phyloP scores from a whole-genome alignment of 345 rosid genomes.

The Syzygium oleosum region DNA sequence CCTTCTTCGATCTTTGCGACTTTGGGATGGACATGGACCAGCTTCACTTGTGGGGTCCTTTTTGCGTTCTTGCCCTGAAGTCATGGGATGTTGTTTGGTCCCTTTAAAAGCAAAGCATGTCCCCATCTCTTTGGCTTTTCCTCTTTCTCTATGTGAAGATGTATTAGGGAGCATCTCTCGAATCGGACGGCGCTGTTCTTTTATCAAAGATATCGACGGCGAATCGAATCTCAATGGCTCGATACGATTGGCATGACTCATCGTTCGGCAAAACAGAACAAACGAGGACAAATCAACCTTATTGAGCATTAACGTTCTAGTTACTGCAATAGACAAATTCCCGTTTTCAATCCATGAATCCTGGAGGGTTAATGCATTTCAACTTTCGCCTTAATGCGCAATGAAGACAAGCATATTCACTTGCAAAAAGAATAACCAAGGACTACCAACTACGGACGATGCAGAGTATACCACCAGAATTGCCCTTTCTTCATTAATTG shows the following conservation, averaged over 20 bases:
- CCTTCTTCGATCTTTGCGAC: background rate
- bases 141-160: background rate
- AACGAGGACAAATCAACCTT: background rate
- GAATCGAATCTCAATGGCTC: background rate
- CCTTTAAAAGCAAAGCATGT: background rate
- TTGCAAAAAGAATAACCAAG: background rate
- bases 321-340: background rate
- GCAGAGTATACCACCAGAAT: background rate
- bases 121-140: background rate
- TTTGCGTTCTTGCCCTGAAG: background rate
- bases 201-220: background rate
- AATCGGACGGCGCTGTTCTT: background rate
- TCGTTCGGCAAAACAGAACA: background rate
- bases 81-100: background rate
- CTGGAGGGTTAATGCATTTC: background rate
- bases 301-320: background rate
- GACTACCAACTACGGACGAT: background rate
- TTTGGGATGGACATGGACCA: background rate
- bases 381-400: background rate
- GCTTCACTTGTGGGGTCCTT: background rate
- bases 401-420: too few species aligned
- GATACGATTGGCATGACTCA: background rate
- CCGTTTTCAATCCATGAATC: background rate
- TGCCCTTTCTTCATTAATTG: background rate
- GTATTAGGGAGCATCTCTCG: background rate